These are phyloP conservation scores for Akanthomyces lecanii DNA, from an alignment of 2,329 filamentous ascomycete genomes.

Conservation along the genomic window DNA sequence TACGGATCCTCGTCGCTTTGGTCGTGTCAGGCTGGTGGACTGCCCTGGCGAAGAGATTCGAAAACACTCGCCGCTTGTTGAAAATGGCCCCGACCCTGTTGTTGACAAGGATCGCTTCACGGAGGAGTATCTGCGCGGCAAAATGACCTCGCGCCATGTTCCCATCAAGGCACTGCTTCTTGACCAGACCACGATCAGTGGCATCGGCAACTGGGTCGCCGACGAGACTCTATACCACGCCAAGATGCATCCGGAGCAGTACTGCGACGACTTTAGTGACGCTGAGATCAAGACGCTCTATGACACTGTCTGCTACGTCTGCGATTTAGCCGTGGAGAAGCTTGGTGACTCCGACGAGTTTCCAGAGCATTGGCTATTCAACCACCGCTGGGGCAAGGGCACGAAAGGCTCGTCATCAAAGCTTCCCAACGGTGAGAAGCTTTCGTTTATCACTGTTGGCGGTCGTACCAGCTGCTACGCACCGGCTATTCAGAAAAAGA, in stretches of 20 bases:
- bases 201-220: conserved; percentile 95
- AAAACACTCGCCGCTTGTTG: conserved; percentile 70
- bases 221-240: conserved; percentile 93
- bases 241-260: conserved; percentile 85
- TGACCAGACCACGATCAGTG: conserved; percentile 83
- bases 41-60: conserved; percentile 74
- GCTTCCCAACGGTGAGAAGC: conserved; percentile 78
- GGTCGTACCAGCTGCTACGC: conserved; percentile 89
- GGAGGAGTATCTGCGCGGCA: conserved; percentile 65
- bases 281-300: conserved; percentile 69
- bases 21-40: conserved; percentile 75
- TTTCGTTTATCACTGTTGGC: conserved; percentile 83
- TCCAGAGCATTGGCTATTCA: conserved; percentile 83
- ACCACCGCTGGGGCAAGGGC: conserved; percentile 84
- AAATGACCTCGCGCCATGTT: conserved; percentile 71
- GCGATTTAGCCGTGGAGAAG: conserved; percentile 70
- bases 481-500: conserved; percentile 81
- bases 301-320: conserved; percentile 71
- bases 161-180: conserved; percentile 86
- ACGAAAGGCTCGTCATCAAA: conserved; percentile 64
- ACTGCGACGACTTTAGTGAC: conserved; percentile 74
- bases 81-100: conserved; percentile 93
- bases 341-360: conserved; percentile 81
- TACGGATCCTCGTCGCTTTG: conserved; percentile 76
- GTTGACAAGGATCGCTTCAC: conserved; percentile 75